Conservation (phyloP, 2,329 filamentous ascomycete genomes). For the Arthrobotrys sphaeroides region DNA sequence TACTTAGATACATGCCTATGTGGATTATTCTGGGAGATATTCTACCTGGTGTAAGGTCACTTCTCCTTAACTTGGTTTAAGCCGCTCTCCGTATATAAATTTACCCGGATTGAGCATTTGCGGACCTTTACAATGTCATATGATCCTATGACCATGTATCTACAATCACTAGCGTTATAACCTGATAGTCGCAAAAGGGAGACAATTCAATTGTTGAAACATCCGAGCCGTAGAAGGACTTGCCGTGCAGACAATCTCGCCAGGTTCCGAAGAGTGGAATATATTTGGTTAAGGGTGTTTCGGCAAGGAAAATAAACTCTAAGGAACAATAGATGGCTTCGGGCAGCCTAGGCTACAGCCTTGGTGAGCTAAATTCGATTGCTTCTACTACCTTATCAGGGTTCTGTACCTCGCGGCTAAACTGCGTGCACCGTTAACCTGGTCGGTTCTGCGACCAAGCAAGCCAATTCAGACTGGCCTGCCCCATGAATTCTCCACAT, state of each 20-base stretch:
- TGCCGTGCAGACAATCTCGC: not conserved
- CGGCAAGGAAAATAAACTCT: not conserved
- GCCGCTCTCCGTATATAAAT: not conserved
- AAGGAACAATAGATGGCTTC: not conserved
- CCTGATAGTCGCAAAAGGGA: not conserved
- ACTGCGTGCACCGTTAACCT: not conserved
- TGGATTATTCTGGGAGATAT: not conserved
- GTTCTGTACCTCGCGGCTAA: constrained; percentile 6
- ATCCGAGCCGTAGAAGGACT: not conserved
- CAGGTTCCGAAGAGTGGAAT: not conserved
- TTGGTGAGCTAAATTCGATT: not conserved
- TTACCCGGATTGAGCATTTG: not conserved
- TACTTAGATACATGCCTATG: not conserved
- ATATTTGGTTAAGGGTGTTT: not conserved
- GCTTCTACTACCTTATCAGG: not conserved
- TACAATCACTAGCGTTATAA: not conserved
- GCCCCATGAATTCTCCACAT: no score
- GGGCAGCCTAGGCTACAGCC: not conserved
- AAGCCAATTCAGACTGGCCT: no score
- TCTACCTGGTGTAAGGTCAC: not conserved
- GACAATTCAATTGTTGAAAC: not conserved
- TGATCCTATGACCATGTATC: not conserved
- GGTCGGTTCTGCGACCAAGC: not conserved
- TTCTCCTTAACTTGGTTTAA: not conserved
- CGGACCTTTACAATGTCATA: not conserved